phyloP scores from a whole-genome alignment of 208 protist species.

The Leishmania aethiopica region DNA sequence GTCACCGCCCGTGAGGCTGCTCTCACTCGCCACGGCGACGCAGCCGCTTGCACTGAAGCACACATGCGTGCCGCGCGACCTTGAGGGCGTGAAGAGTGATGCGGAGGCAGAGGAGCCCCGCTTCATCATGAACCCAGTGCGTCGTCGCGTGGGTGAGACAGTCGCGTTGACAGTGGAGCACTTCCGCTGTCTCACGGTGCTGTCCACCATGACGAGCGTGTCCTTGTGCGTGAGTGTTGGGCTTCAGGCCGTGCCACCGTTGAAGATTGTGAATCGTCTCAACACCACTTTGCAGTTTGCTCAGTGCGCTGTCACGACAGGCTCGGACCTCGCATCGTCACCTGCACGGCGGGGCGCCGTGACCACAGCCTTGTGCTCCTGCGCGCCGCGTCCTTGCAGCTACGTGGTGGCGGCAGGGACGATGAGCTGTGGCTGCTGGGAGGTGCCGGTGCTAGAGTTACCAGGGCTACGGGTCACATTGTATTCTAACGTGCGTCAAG shows the following conservation, averaged over 20 bases:
- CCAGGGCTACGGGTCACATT: constrained; percentile 24
- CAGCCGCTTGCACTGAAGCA: constrained; percentile 49
- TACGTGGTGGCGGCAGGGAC: constrained; percentile 25
- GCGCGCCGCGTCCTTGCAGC: constrained; percentile 6
- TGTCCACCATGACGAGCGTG: constrained; percentile 14
- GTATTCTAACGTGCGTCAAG: constrained; percentile 23
- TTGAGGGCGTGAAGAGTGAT: neutral
- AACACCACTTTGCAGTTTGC: constrained; percentile 22
- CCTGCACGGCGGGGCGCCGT: neutral
- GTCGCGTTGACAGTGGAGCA: neutral
- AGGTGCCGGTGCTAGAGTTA: constrained; percentile 28
- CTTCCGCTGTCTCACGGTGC: constrained; percentile 19
- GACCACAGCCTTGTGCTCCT: constrained; percentile 17
- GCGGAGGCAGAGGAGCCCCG: neutral
- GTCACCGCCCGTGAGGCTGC: constrained; percentile 47
- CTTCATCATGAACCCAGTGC: constrained; percentile 8
- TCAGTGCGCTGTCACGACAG: neutral
- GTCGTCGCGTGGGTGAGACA: neutral
- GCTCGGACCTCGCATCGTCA: neutral
- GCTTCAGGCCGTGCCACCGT: constrained; percentile 15
- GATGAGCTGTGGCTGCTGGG: constrained; percentile 31
- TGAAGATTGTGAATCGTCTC: constrained; percentile 28
- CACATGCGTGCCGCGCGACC: neutral
- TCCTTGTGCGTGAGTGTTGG: constrained; percentile 12
- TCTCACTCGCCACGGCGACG: constrained; percentile 37